A percentile compares a stretch with the other conserved stretches of the same genome.
Evolutionary conservation across 495 filamentous ascomycete species (phyloP).

Genomic region (Lasiosphaeria ovina): DNA sequence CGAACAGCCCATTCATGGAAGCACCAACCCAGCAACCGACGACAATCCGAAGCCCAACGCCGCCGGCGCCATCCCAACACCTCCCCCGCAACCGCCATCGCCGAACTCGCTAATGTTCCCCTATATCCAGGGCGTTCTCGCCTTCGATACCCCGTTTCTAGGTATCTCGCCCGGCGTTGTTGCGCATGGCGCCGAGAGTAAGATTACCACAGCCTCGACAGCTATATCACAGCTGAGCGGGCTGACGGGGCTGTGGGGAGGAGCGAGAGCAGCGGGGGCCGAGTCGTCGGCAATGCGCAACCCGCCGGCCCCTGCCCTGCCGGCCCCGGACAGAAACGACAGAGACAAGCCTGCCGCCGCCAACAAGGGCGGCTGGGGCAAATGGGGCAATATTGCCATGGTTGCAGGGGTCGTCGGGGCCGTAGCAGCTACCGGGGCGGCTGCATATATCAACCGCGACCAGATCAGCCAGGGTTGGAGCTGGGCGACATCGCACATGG

Average conservation of each 20-base stretch:
- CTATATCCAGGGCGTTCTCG: conserved; percentile 78
- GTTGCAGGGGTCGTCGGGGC: conserved; percentile 78
- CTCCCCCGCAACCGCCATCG: conserved; percentile 28
- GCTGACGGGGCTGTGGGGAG: conserved; percentile 60
- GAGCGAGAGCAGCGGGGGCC: conserved; percentile 32
- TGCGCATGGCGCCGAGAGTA: conserved; percentile 82
- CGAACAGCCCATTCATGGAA: conserved; percentile 61
- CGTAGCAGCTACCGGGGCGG: conserved; percentile 81
- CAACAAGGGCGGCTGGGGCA: conserved; percentile 48
- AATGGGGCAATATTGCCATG: conserved; percentile 81
- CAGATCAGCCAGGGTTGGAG: conserved; percentile 66
- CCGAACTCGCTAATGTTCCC: conserved; percentile 59
- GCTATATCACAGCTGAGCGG: conserved; percentile 67
- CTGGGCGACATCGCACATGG: conserved; percentile 91
- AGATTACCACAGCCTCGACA: conserved; percentile 69
- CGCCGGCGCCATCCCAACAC: conserved; percentile 29
- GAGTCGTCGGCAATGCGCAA: conserved; percentile 24
- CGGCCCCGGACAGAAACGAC: conserved; percentile 24
- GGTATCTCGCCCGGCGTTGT: conserved; percentile 87
- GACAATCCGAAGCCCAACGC: conserved; percentile 18
- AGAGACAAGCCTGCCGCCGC: conserved; percentile 31
- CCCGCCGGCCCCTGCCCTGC: conserved; percentile 30
- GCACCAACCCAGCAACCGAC: conserved; percentile 16
- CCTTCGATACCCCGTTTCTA: conserved; percentile 93
- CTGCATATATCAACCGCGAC: conserved; percentile 80